phyloP scores from a whole-genome alignment of 2,329 filamentous ascomycete genomes.

The Diplodia intermedia region DNA sequence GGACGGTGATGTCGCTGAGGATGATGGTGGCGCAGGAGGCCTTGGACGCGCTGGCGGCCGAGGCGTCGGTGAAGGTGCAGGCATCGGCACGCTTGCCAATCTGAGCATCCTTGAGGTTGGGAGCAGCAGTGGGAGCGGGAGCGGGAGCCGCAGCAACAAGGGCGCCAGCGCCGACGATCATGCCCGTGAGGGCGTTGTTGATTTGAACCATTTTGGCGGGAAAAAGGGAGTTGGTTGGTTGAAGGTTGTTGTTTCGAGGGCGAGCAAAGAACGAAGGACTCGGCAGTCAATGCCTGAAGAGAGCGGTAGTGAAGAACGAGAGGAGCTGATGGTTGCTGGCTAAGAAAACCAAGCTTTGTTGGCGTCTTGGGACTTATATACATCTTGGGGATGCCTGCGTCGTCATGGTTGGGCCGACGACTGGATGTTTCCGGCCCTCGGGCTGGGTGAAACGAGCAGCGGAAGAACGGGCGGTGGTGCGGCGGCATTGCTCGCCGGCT shows the following conservation, averaged over 20 bases:
- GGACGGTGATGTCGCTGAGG: conserved; percentile 62
- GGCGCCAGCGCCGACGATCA: conserved; percentile 32
- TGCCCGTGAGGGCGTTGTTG: conserved; percentile 30
- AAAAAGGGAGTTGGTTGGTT: not conserved
- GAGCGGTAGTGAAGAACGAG: conserved; percentile 1
- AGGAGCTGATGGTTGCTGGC: conserved; percentile 28
- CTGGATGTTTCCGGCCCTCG: not conserved
- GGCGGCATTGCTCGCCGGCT: not conserved
- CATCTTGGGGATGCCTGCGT: too few species aligned
- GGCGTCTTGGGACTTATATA: conserved; percentile 23
- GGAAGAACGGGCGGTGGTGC: conserved; percentile 8
- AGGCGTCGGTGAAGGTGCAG: conserved; percentile 64
- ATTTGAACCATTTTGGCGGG: conserved; percentile 26
- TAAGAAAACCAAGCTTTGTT: conserved; percentile 27
- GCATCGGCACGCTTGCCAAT: conserved; percentile 40
- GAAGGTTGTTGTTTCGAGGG: too few species aligned
- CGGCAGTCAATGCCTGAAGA: conserved; percentile 23
- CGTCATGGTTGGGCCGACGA: not conserved
- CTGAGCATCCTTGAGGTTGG: conserved; percentile 33
- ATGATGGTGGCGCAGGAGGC: conserved; percentile 61
- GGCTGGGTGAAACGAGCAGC: conserved; percentile 7
- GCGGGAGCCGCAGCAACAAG: conserved; percentile 27
- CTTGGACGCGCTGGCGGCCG: conserved; percentile 58
- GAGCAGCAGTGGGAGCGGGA: conserved; percentile 33
- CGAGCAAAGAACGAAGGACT: conserved; percentile 17